phyloP scores from a whole-genome alignment of 805 yeast species.

The Suhomyces vadensis region DNA sequence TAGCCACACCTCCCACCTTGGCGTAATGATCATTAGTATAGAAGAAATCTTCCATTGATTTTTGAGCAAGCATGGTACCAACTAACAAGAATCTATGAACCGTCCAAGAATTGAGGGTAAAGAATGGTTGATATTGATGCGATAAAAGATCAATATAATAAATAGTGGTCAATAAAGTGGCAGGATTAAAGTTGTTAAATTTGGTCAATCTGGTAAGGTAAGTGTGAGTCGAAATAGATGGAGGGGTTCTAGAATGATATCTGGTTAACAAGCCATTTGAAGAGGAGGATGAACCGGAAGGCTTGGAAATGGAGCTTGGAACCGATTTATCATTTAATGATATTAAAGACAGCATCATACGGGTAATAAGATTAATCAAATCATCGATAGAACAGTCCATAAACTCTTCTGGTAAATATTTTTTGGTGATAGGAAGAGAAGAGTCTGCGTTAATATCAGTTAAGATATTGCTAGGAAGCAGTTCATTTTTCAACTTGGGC shows the following conservation, averaged over 20 bases:
- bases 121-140: conserved; percentile 67
- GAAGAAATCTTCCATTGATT: conserved; percentile 90
- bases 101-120: conserved; percentile 85
- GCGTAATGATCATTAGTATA: conserved; percentile 94
- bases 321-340: conserved; percentile 66
- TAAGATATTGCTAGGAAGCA: neutral
- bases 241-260: conserved; percentile 93
- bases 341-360: conserved; percentile 80
- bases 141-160: conserved; percentile 87
- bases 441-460: neutral
- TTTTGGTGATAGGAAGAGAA: conserved; percentile 8
- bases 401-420: conserved; percentile 51
- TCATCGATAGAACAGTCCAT: conserved; percentile 69
- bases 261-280: conserved; percentile 57
- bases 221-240: conserved; percentile 76
- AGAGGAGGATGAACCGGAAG: conserved; percentile 22
- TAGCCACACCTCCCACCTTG: conserved; percentile 90
- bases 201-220: conserved; percentile 76
- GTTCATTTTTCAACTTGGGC: neutral
- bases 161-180: conserved; percentile 77
- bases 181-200: conserved; percentile 82
- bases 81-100: conserved; percentile 90
- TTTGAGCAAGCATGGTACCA: conserved; percentile 87
- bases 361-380: conserved; percentile 65
- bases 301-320: conserved; percentile 33